phyloP scores from a whole-genome alignment of 371 early-diverging fungal genomes.

The Nematocida sp. region DNA sequence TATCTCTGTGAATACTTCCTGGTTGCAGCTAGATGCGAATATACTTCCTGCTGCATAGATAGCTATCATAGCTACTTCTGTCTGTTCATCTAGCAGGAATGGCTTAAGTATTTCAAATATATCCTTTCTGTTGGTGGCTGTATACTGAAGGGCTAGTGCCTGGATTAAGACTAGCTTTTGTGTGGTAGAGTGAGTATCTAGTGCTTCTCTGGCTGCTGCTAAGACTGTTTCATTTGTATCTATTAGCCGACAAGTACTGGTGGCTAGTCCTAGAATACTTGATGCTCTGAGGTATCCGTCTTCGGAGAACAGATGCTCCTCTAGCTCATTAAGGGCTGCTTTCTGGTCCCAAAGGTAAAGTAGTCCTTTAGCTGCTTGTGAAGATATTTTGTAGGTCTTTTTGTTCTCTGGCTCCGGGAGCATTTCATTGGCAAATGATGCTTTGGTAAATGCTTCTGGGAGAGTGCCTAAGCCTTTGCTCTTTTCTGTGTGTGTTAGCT shows the following conservation, averaged over 20 bases:
- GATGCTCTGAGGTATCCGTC: conserved; percentile 39
- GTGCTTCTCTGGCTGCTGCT: conserved; percentile 37
- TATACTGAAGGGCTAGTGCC: conserved; percentile 37
- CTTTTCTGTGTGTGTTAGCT: not conserved
- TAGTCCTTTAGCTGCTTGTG: conserved; percentile 46
- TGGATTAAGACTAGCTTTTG: conserved; percentile 51
- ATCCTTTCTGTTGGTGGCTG: conserved; percentile 32
- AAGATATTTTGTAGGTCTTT: conserved; percentile 45
- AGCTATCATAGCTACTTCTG: conserved; percentile 48
- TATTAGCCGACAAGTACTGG: conserved; percentile 14
- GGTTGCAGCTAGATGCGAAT: conserved; percentile 46
- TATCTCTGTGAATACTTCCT: conserved; percentile 49
- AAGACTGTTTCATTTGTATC: conserved; percentile 57
- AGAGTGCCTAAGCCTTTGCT: conserved; percentile 23
- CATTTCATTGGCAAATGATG: conserved; percentile 13
- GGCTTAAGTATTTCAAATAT: conserved; percentile 6
- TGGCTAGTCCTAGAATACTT: conserved; percentile 54
- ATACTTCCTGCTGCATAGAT: conserved; percentile 54
- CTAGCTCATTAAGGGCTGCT: conserved; percentile 49
- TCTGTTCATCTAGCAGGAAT: conserved; percentile 19
- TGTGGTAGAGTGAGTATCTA: conserved; percentile 29
- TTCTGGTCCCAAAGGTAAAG: conserved; percentile 56
- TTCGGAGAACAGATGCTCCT: conserved; percentile 57
- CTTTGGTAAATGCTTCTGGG: conserved; percentile 45
- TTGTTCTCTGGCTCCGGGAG: conserved; percentile 38